Evolutionary conservation across 2,329 filamentous ascomycete species (phyloP).

Genomic region (Fusarium sp.): DNA sequence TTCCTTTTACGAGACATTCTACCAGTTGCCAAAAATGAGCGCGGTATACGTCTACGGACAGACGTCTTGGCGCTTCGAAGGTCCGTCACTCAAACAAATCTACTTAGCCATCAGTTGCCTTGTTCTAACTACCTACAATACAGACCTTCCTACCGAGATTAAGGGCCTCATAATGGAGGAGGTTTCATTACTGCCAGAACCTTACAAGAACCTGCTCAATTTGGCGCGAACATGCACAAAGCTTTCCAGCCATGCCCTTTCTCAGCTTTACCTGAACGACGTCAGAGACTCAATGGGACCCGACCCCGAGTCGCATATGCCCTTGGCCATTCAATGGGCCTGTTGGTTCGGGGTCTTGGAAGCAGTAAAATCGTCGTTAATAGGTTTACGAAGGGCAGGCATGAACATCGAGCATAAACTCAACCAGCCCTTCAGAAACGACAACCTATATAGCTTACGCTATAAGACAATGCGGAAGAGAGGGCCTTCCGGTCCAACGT

Average conservation of each 20-base stretch:
- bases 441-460: conserved; percentile 18
- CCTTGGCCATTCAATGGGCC: conserved; percentile 32
- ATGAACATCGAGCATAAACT: conserved; percentile 14
- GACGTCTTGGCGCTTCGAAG: not conserved
- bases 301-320: conserved; percentile 8
- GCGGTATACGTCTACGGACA: not conserved
- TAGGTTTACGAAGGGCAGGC: conserved; percentile 1
- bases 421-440: conserved; percentile 14
- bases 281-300: conserved; percentile 9
- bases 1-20: not conserved
- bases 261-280: conserved; percentile 26
- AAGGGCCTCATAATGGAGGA: conserved; percentile 26
- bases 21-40: not conserved
- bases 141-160: conserved; percentile 30
- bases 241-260: conserved; percentile 13
- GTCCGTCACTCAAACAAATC: not conserved
- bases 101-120: not conserved
- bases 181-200: conserved; percentile 5
- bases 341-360: conserved; percentile 35
- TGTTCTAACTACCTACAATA: conserved; percentile 7
- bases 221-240: conserved; percentile 20
- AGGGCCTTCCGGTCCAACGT: not conserved
- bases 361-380: conserved; percentile 23
- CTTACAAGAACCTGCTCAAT: conserved; percentile 15
- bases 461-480: conserved; percentile 9